phyloP scores from a whole-genome alignment of 208 protist species.

The Leishmania gerbilli region DNA sequence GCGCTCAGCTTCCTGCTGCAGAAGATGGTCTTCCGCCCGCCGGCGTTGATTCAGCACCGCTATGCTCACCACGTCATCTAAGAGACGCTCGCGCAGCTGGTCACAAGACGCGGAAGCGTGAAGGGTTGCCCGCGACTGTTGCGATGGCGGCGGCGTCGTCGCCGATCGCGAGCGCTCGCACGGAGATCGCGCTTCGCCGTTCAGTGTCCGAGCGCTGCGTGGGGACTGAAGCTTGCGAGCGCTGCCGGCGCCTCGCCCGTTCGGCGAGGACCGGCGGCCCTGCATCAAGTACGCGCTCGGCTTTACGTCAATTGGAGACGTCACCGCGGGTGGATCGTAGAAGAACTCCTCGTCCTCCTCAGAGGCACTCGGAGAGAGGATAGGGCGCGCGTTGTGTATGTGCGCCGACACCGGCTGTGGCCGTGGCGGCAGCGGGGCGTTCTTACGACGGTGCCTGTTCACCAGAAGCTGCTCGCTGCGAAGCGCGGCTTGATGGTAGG shows the following conservation, averaged over 20 bases:
- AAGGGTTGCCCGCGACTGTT: neutral
- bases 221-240: constrained; percentile 10
- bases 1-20: constrained; percentile 26
- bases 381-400: neutral
- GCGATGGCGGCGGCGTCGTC: neutral
- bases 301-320: constrained; percentile 33
- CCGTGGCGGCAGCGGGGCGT: constrained; percentile 41
- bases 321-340: constrained; percentile 24
- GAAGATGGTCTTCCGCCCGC: constrained; percentile 12
- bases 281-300: constrained; percentile 37
- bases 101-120: constrained; percentile 4
- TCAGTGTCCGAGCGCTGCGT: constrained; percentile 11
- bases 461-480: constrained; percentile 59
- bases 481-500: constrained; percentile 53
- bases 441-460: constrained; percentile 47
- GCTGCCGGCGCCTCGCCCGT: neutral
- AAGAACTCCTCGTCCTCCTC: constrained; percentile 24
- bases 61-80: constrained; percentile 30
- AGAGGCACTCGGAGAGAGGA: constrained; percentile 2
- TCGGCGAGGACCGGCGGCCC: neutral
- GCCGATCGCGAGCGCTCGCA: constrained; percentile 23
- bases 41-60: constrained; percentile 25
- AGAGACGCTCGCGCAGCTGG: constrained; percentile 28
- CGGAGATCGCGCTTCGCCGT: constrained; percentile 12
- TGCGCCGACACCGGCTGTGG: constrained; percentile 14